Conservation (phyloP, 495 filamentous ascomycete genomes). For the Oleoguttula mirabilis region DNA sequence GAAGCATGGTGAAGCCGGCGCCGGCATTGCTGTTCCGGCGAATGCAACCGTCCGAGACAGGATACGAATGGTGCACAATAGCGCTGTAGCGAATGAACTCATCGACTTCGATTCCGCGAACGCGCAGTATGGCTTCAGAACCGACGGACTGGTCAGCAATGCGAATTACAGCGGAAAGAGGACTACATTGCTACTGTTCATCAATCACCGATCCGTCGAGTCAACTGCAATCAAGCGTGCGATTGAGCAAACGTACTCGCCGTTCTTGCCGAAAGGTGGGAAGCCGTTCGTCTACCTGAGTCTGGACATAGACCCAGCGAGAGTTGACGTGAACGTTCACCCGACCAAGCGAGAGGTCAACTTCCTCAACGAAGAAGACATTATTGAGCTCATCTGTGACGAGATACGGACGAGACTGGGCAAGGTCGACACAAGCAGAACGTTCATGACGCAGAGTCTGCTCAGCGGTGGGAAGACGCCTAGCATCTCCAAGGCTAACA, state of each 20-base stretch:
- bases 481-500: slow-evolving; percentile 17
- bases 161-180: slow-evolving; percentile 94
- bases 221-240: slow-evolving; percentile 80
- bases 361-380: slow-evolving; percentile 96
- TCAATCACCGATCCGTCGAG: slow-evolving; percentile 96
- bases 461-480: slow-evolving; percentile 54
- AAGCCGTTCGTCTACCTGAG: slow-evolving; percentile 92
- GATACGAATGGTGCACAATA: slow-evolving; percentile 83
- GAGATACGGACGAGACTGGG: slow-evolving; percentile 69
- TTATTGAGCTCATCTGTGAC: slow-evolving; percentile 76
- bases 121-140: slow-evolving; percentile 69
- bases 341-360: slow-evolving; percentile 97
- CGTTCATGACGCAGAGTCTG: slow-evolving; percentile 85
- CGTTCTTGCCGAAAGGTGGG: slow-evolving; percentile 85
- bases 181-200: slow-evolving; percentile 81
- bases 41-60: slow-evolving; percentile 63
- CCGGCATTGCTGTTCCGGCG: slow-evolving; percentile 63
- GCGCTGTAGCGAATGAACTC: slow-evolving; percentile 76
- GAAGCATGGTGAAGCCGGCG: slow-evolving; percentile 80
- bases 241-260: slow-evolving; percentile 80
- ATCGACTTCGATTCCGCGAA: slow-evolving; percentile 64
- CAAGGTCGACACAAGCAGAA: slow-evolving; percentile 86
- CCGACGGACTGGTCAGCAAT: slow-evolving; percentile 73
- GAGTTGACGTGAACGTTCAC: slow-evolving; percentile 96
- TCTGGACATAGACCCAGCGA: slow-evolving; percentile 81